Conservation (phyloP, 1,139 yeast species). For the Candida sojae region DNA sequence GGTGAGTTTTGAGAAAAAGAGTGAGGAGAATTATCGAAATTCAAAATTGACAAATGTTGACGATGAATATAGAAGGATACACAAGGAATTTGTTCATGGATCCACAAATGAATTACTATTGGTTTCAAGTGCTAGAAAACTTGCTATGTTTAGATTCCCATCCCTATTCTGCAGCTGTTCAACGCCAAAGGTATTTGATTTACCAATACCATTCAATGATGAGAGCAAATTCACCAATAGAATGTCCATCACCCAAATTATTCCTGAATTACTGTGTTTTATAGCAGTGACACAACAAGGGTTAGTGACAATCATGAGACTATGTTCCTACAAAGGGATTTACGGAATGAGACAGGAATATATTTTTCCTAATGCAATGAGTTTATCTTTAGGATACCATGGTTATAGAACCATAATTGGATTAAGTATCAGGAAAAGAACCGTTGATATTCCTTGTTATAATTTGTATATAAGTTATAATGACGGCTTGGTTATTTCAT, state of each 20-base stretch:
- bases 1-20: conserved; percentile 1
- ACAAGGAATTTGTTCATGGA: conserved; percentile 21
- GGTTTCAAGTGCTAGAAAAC: conserved; percentile 43
- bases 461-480: conserved; percentile 31
- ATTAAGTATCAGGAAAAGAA: conserved; percentile 25
- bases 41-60: conserved; percentile 29
- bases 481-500: conserved; percentile 34
- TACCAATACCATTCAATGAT: conserved; percentile 33
- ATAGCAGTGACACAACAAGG: conserved; percentile 63
- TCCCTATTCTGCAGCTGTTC: conserved; percentile 54
- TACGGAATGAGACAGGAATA: conserved; percentile 64
- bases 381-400: conserved; percentile 25
- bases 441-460: conserved; percentile 22
- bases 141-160: conserved; percentile 52
- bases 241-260: conserved; percentile 49
- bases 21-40: neutral
- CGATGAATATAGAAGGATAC: conserved; percentile 39
- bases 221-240: conserved; percentile 50
- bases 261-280: conserved; percentile 57
- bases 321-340: conserved; percentile 58
- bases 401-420: conserved; percentile 39
- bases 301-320: conserved; percentile 53
- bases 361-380: conserved; percentile 46
- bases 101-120: conserved; percentile 27
- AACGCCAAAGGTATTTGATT: conserved; percentile 42